Percentiles rank a stretch among this genome's conserved stretches.
Evolutionary conservation across 2,329 filamentous ascomycete species (phyloP).

Genomic region (Trichoderma sp.): DNA sequence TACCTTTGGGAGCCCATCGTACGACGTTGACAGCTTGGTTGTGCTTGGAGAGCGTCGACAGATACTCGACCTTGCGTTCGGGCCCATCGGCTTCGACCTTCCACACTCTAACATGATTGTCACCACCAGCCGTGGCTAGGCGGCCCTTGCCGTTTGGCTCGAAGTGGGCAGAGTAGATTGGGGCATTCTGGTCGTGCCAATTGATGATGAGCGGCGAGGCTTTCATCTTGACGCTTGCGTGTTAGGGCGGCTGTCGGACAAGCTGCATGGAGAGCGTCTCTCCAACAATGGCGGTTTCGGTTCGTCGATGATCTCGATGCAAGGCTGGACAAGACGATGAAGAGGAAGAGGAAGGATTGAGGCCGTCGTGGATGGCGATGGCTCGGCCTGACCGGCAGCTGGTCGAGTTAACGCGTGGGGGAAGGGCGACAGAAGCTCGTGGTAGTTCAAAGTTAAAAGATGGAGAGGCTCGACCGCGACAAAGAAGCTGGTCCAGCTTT

Average conservation of each 20-base stretch:
- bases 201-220: conserved; percentile 93
- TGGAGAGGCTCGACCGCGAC: conserved; percentile 6
- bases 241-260: conserved; percentile 28
- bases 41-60: conserved; percentile 88
- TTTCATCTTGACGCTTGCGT: conserved; percentile 67
- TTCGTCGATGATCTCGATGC: not conserved
- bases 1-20: conserved; percentile 90
- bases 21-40: conserved; percentile 98
- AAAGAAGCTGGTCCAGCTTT: not conserved
- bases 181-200: conserved; percentile 97
- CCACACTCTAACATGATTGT: conserved; percentile 96
- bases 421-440: conserved; percentile 2
- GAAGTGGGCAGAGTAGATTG: conserved; percentile 97
- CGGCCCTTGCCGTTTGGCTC: conserved; percentile 88
- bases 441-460: conserved; percentile 8
- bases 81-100: conserved; percentile 81
- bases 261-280: conserved; percentile 31
- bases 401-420: conserved; percentile 7
- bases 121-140: conserved; percentile 89
- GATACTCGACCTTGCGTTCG: conserved; percentile 83
- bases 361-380: not conserved
- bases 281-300: not conserved
- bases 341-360: not conserved
- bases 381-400: conserved; percentile 3
- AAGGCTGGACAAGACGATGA: not conserved